Evolutionary conservation across 345 rosid genomes (phyloP), one percentile per base, ranked within the genome.

Genomic region (Litchi chinensis): DNA sequence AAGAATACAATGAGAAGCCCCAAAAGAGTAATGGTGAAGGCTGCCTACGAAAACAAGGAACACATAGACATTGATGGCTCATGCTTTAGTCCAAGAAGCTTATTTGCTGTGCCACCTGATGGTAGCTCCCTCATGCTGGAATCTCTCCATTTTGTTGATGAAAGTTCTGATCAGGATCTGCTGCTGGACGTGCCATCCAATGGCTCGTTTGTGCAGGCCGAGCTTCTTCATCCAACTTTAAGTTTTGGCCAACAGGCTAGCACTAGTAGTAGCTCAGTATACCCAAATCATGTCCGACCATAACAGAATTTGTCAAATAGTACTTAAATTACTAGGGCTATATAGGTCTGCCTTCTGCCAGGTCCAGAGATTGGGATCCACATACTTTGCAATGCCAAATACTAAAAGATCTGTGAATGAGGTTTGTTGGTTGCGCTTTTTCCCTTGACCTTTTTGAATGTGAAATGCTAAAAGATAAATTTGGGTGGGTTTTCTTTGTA

Each of bases 191-290:
- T 96, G 80, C 97, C 99, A 44, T 90, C 89, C 79, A 90, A 91
- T 15, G 83, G 94, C 81, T 96, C 93, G 39, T 96, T 94, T 79
- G 91, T 97, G 46, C 94, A 93, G 82, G 98, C 98, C 41, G 99
- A 96, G 84, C 94, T 96, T 71, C 98, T 96, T 81, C 86, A 62
- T 73, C 91, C 93, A 40, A 37, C 77, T 81, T 40, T 77, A 65
- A 82, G 81, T 83, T 84, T 75, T 70, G 88, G 87, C 52, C 89
- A 82, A 41, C 93, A 89, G 79, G 91, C 93, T 44, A 89, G 91
- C 86, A 81, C 88, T 79, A 80, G 91, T 70, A 88, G 95, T 84
- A 90, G 92, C 85, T 87, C 92, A 19, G 83, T 76, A 68, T 79
- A 82, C 86, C 85, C 89, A 6, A 83, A 77, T 72, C 81, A 28